phyloP scores from a whole-genome alignment of 1,284 basidiomycete genomes.

The Neotropicomus parvogracilis region DNA sequence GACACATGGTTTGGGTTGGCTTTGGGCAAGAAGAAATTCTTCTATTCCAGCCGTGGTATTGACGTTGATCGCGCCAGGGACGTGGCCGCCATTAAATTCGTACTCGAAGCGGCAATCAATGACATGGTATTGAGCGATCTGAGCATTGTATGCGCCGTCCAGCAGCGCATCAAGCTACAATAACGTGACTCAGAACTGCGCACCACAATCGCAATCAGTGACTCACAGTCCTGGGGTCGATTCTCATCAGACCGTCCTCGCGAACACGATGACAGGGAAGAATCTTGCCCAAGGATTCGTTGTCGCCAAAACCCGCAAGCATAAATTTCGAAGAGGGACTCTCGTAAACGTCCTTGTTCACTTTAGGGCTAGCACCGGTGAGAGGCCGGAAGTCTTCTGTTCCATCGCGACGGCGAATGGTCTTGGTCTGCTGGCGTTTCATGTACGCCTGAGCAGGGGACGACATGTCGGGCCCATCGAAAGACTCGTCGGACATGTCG shows the following conservation, averaged over 20 bases:
- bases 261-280: slow-evolving; percentile 91
- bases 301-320: slow-evolving; percentile 80
- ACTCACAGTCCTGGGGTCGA: slow-evolving; percentile 75
- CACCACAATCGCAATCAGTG: background rate
- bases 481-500: slow-evolving; percentile 57
- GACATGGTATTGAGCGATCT: slow-evolving; percentile 70
- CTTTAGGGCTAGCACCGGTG: slow-evolving; percentile 55
- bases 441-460: slow-evolving; percentile 76
- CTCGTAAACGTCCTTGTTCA: slow-evolving; percentile 43
- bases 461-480: slow-evolving; percentile 62
- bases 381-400: slow-evolving; percentile 73
- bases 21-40: slow-evolving; percentile 67
- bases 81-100: slow-evolving; percentile 92
- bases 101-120: slow-evolving; percentile 99
- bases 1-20: slow-evolving; percentile 71
- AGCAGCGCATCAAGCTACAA: slow-evolving; percentile 71
- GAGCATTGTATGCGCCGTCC: slow-evolving; percentile 63
- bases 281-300: slow-evolving; percentile 89
- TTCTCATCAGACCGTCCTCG: slow-evolving; percentile 94
- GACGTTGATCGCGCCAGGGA: slow-evolving; percentile 89
- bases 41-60: slow-evolving; percentile 82
- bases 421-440: slow-evolving; percentile 67
- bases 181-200: background rate
- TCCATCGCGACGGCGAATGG: slow-evolving; percentile 70
- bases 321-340: slow-evolving; percentile 56